Base-by-base conservation (phyloP, 176 grass and related monocot species). In the Oryza australiensis region DNA sequence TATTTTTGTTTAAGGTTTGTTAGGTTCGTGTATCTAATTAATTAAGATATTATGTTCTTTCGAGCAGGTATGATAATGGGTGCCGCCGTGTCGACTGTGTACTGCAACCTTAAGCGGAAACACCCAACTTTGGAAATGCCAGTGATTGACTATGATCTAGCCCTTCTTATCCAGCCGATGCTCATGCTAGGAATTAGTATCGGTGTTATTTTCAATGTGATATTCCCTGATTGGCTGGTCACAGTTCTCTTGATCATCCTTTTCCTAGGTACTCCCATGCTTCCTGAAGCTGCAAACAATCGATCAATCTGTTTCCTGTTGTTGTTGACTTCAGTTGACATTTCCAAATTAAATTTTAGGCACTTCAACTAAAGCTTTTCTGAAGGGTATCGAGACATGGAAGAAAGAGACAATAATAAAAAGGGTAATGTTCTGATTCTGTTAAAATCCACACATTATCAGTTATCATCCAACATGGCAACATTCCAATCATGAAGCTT, bases 121-220 rank as follows among this genome's bases (percentile, higher is more conserved):
- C 92, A 98, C 80, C 90, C 90, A 23, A 85, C 84, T 23, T 78
- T 93, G 55, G 84, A 92, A 86, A 88, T 88, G 92, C 92, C 92
- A 7, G 41, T 95, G 5, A 94, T 95, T 20, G 92, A 98, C 55
- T 95, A 98, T 43, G 88, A 93, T 60, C 84, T 98, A 7, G 92
- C 92, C 20, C 68, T 95, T 27, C 92, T 98, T 12, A 73, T 95
- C 64, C 95, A 95, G 73, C 90, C 95, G 0, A 95, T 95, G 90
- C 88, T 98, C 3, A 95, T 93, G 90, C 84, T 98, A 6, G 95
- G 95, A 37, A 81, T 98, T 72, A 95, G 88, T 79, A 93, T 93
- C 1, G 86, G 92, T 22, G 87, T 94, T 68, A 72, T 89, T 65
- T 93, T 94, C 73, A 93, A 90, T 87, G 88, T 91, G 0, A 87